Percentiles rank a stretch among this genome's conserved stretches.
These are phyloP conservation scores for Podaxis sp. DNA, from an alignment of 768 basidiomycete genomes.

Conservation along the genomic window DNA sequence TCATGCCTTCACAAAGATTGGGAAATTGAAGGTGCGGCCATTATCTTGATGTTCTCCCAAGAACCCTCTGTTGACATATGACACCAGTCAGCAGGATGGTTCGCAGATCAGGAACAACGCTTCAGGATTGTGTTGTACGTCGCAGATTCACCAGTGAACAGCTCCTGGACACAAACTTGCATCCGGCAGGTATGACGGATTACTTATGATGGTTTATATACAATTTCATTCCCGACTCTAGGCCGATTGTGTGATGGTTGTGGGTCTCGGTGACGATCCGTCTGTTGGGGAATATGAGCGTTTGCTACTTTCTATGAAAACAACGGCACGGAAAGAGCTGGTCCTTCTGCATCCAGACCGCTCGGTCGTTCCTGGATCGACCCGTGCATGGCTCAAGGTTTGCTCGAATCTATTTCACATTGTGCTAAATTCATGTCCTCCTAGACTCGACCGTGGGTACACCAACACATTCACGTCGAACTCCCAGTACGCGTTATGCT, in stretches of 20 bases:
- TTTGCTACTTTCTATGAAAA: constrained; percentile 90
- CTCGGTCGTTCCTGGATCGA: constrained; percentile 84
- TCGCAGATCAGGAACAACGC: constrained; percentile 93
- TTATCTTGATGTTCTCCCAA: neutral
- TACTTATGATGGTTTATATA: neutral
- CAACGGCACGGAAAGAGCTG: constrained; percentile 96
- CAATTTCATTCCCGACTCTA: constrained; percentile 21
- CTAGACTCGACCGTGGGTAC: constrained; percentile 92
- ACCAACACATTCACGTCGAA: constrained; percentile 95
- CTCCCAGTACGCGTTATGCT: constrained; percentile 48
- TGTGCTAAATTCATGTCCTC: neutral
- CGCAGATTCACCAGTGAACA: constrained; percentile 90
- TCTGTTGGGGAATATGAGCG: constrained; percentile 92
- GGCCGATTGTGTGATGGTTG: constrained; percentile 92
- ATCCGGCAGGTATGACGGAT: constrained; percentile 70
- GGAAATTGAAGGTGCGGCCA: constrained; percentile 86
- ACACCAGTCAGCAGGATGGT: constrained; percentile 60
- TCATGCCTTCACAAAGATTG: constrained; percentile 95
- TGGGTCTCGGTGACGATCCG: constrained; percentile 92
- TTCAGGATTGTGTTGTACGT: constrained; percentile 94
- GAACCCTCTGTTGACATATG: neutral
- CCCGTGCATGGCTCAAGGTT: constrained; percentile 94
- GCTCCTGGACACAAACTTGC: constrained; percentile 97
- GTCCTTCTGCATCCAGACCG: constrained; percentile 92
- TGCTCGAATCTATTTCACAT: neutral